A percentile compares a stretch with the other conserved stretches of the same genome.
phyloP scores from a whole-genome alignment of 345 rosid species.

The Citrus sinensis region DNA sequence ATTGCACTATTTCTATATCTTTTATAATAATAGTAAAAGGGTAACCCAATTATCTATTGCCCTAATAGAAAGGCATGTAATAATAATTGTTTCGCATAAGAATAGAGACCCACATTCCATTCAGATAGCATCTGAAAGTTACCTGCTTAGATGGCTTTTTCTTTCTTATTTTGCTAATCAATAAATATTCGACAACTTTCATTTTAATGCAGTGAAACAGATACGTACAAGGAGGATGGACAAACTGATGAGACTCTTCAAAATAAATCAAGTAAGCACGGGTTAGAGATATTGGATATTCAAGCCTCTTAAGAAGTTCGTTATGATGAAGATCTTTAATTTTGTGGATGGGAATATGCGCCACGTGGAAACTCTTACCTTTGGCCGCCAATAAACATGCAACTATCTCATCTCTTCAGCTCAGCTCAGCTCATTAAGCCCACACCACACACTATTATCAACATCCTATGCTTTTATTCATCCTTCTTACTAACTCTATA shows the following conservation, averaged over 20 bases:
- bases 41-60: background rate
- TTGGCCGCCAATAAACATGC: conserved; percentile 26
- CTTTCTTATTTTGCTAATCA: background rate
- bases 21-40: background rate
- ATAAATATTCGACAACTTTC: background rate
- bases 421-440: conserved; percentile 9
- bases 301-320: background rate
- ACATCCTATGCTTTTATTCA: conserved; percentile 9
- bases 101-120: background rate
- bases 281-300: background rate
- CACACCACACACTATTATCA: conserved; percentile 32
- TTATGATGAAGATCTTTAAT: conserved; percentile 10
- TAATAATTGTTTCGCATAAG: background rate
- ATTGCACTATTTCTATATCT: background rate
- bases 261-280: too few relatives aligned
- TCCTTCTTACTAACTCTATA: background rate
- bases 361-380: conserved; percentile 21
- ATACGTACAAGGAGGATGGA: too few relatives aligned
- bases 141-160: background rate
- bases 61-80: background rate
- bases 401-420: conserved; percentile 25
- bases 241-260: too few relatives aligned
- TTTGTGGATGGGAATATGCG: conserved; percentile 37
- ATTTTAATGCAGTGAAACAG: too few relatives aligned
- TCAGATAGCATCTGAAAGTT: background rate